Conservation (phyloP, 2,329 filamentous ascomycete genomes). For the Fusarium sp. region DNA sequence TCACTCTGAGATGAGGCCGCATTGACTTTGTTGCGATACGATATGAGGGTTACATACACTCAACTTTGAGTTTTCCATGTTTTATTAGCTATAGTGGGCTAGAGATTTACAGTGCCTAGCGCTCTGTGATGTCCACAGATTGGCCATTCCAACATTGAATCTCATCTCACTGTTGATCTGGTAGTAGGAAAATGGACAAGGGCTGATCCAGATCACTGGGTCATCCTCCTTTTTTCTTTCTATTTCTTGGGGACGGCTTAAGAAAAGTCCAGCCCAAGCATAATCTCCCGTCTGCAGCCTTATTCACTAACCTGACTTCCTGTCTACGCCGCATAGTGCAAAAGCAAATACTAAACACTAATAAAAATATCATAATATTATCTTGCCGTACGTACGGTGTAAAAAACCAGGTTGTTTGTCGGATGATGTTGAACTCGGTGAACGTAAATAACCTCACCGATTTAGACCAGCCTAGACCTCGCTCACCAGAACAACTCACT, state of each 20-base stretch:
- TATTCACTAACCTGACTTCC: conserved; percentile 20
- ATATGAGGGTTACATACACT: not conserved
- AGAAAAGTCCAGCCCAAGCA: not conserved
- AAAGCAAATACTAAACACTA: not conserved
- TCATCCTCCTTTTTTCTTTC: conserved; percentile 17
- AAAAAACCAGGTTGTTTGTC: not conserved
- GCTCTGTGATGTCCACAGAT: not conserved
- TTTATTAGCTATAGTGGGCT: not conserved
- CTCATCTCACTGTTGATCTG: conserved; percentile 41
- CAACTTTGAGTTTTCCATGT: not conserved
- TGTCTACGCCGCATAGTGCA: conserved; percentile 9
- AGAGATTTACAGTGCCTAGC: not conserved
- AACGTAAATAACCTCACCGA: conserved; percentile 32
- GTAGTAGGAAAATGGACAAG: conserved; percentile 28
- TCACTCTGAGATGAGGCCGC: conserved; percentile 8
- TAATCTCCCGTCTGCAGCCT: conserved; percentile 41
- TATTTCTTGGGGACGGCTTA: not conserved
- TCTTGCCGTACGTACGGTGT: not conserved
- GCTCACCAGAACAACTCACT: conserved; percentile 4
- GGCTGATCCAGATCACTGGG: conserved; percentile 45
- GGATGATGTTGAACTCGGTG: conserved; percentile 28
- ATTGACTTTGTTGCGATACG: conserved; percentile 16
- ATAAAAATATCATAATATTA: not conserved
- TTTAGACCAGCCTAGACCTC: conserved; percentile 10
- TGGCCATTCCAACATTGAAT: conserved; percentile 17